Evolutionary conservation across 2,329 filamentous ascomycete species (phyloP).

Genomic region (Epichloe bromicola): DNA sequence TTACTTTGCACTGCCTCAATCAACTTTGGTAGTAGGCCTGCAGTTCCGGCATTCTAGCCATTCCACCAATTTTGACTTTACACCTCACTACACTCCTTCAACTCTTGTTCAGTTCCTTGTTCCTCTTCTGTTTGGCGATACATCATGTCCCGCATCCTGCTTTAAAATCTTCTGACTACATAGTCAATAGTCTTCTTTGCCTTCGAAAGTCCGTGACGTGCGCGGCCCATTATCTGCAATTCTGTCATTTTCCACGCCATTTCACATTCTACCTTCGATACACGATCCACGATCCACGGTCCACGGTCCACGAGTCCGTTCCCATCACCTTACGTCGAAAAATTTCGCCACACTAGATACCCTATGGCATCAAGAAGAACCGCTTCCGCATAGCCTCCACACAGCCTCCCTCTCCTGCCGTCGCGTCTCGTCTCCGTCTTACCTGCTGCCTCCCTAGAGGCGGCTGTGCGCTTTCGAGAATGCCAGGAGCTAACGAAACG

Average conservation of each 20-base stretch:
- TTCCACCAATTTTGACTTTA: neutral
- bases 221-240: neutral
- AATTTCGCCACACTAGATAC: neutral
- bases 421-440: neutral
- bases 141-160: neutral
- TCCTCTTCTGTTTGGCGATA: neutral
- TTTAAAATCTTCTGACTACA: neutral
- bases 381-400: constrained; percentile 5
- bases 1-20: constrained; percentile 6
- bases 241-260: neutral
- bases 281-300: neutral
- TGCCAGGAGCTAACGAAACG: constrained; percentile 11
- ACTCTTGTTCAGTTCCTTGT: neutral
- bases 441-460: constrained; percentile 8
- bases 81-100: neutral
- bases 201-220: neutral
- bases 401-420: neutral
- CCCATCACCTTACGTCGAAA: neutral
- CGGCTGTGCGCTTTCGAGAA: constrained; percentile 10
- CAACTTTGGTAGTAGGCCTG: neutral
- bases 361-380: neutral
- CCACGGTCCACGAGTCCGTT: neutral
- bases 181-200: neutral
- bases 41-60: neutral
- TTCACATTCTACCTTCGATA: neutral